Base-by-base conservation (phyloP, 768 basidiomycete genomes). In the Suillus spraguei region DNA sequence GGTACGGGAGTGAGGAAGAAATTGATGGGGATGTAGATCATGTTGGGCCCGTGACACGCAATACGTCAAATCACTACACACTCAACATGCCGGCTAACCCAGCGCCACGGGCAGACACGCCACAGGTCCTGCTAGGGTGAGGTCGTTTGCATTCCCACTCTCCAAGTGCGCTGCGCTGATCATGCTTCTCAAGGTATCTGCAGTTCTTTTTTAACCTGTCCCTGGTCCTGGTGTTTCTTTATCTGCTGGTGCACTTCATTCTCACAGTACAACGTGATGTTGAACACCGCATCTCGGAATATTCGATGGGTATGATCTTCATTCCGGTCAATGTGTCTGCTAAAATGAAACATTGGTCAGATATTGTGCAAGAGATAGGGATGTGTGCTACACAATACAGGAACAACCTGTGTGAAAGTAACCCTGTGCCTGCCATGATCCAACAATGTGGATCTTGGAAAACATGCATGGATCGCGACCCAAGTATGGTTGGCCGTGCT, bases 151-250 rank as follows among this genome's bases (percentile, higher is more conserved):
- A 58, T 47, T 22, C 59, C 59, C 44, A 49, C 61, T 39, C 17
- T 32, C 39, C 24, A 28, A 41, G 56, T 58, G 28, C 56, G 52
- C 63, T 33, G 28, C 56, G 52, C 63, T 33, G 28, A 47, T 70
- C 64, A 70, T 63, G 59, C 56, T 59, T 63, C 68, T 68, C 24
- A 75, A 92, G 93, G 65, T 99, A 99, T 76, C 80, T 97, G 24
- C 97, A 99, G 73, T 94, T 99, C 78, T 87, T 92, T 76, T 97
- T 97, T 80, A 97, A 98, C 76, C 78, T 92, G 28, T 88, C 91
- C 7, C 84, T 98, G 42, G 87, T 95, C 55, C 69, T 92, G 46
- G 79, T 96, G 55, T 91, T 93, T 70, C 78, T 99, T 65, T 97
- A 95, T 72, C 82, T 98, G 63, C 80, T 90, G 52, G 78, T 95